Evolutionary conservation across 352 stramenopile species (phyloP).

Genomic region (Globisporangium paroecandrum): DNA sequence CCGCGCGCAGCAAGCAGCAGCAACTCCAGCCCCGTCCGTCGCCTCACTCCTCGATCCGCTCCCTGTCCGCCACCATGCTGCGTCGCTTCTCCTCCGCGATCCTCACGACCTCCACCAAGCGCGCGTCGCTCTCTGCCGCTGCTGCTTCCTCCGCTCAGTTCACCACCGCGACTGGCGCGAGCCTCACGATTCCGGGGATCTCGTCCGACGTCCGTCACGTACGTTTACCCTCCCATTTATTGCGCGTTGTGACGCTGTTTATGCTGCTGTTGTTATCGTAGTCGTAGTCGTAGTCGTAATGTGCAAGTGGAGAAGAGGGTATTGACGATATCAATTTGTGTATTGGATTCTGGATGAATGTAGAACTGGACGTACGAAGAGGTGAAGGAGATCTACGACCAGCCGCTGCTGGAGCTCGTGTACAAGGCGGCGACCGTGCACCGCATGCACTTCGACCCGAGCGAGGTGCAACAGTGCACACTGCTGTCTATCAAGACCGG

Average conservation of each 20-base stretch:
- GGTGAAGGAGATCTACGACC: constrained; percentile 92
- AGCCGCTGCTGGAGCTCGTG: constrained; percentile 96
- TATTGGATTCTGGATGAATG: background rate
- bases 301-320: background rate
- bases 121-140: constrained; percentile 4
- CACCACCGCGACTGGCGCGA: constrained; percentile 24
- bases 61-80: constrained; percentile 31
- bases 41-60: constrained; percentile 1
- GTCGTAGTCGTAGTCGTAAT: background rate
- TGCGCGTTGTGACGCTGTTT: background rate
- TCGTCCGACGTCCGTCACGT: constrained; percentile 61
- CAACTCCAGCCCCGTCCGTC: constrained; percentile 1
- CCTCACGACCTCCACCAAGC: constrained; percentile 11
- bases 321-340: background rate
- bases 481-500: constrained; percentile 98
- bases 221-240: constrained; percentile 4
- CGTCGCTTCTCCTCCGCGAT: constrained; percentile 32
- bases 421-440: constrained; percentile 96
- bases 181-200: constrained; percentile 64
- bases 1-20: constrained; percentile 1
- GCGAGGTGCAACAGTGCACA: constrained; percentile 97
- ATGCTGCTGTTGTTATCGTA: background rate
- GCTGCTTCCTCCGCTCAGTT: constrained; percentile 19
- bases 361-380: constrained; percentile 95
- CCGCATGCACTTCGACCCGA: constrained; percentile 97